phyloP scores from a whole-genome alignment of 805 yeast genomes.

The Metschnikowia aberdeeniae region DNA sequence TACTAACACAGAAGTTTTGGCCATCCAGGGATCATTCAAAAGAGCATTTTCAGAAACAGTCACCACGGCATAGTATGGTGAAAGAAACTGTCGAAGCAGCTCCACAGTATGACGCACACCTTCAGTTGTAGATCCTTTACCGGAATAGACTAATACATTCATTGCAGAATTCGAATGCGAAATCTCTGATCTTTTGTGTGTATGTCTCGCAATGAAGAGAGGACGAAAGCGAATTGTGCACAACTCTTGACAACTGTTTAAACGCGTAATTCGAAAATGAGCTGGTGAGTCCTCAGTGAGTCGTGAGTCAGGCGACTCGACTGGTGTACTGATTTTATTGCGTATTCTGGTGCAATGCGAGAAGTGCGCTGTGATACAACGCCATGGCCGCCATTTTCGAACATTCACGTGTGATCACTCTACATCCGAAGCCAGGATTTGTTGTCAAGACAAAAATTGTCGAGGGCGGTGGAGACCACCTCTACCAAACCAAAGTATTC shows the following conservation, averaged over 20 bases:
- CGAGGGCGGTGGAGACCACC: conserved; percentile 26
- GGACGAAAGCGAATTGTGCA: too few relatives aligned
- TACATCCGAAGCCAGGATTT: conserved; percentile 62
- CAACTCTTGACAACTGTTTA: too few relatives aligned
- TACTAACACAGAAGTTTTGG: conserved; percentile 73
- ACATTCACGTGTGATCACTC: conserved; percentile 10
- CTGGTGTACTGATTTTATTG: background rate
- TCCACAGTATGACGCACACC: conserved; percentile 82
- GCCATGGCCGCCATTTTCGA: conserved; percentile 18
- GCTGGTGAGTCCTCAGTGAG: background rate
- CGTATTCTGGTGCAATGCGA: background rate
- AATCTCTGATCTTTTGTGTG: background rate
- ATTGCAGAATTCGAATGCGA: conserved; percentile 1
- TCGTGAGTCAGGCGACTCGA: conserved; percentile 3
- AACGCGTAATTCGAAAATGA: background rate
- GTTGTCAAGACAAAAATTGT: conserved; percentile 63
- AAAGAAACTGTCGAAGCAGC: conserved; percentile 65
- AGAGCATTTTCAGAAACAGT: conserved; percentile 61
- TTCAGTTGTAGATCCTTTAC: conserved; percentile 81
- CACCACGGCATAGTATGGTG: conserved; percentile 86
- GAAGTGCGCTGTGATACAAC: background rate
- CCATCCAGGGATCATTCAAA: conserved; percentile 75
- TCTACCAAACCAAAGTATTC: conserved; percentile 59
- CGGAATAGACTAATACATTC: conserved; percentile 23
- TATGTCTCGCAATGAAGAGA: too few relatives aligned